These are phyloP conservation scores for Backusella australiensis DNA, from an alignment of 192 early-diverging fungal species.

Conservation along the genomic window DNA sequence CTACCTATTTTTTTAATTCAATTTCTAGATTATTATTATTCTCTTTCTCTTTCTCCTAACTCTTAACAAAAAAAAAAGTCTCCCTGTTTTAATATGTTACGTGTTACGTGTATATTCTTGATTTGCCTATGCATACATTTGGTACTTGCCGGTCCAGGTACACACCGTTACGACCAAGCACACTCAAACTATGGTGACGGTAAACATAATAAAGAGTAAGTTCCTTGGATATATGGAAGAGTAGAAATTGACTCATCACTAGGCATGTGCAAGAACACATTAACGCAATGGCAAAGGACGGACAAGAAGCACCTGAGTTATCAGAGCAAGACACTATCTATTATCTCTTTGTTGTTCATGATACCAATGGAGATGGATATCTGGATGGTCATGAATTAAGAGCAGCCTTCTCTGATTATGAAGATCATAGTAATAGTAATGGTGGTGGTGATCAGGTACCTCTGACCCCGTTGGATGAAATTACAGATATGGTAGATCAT, in stretches of 20 bases:
- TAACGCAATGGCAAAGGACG: slow-evolving; percentile 36
- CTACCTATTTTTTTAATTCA: not conserved
- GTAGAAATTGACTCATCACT: not conserved
- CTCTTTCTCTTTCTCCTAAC: not conserved
- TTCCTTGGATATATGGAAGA: not conserved
- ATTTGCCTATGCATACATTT: not conserved
- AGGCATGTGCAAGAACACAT: slow-evolving; percentile 57
- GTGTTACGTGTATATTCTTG: not conserved
- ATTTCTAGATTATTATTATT: not conserved
- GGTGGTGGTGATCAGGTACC: slow-evolving; percentile 21
- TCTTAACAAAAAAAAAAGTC: not conserved
- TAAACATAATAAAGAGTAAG: slow-evolving; percentile 30
- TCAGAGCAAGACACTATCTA: slow-evolving; percentile 60
- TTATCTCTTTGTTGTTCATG: slow-evolving; percentile 72
- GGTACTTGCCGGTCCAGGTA: slow-evolving; percentile 19
- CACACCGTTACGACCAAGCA: slow-evolving; percentile 19
- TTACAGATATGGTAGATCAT: slow-evolving; percentile 69
- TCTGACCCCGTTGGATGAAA: slow-evolving; percentile 40
- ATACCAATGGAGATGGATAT: slow-evolving; percentile 66
- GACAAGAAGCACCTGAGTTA: slow-evolving; percentile 39
- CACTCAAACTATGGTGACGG: slow-evolving; percentile 34
- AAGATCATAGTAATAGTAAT: slow-evolving; percentile 27
- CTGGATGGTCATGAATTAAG: slow-evolving; percentile 81
- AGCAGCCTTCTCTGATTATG: slow-evolving; percentile 51
- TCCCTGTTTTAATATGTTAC: not conserved